Conservation (phyloP, 345 rosid species). For the Brassica rapa region DNA sequence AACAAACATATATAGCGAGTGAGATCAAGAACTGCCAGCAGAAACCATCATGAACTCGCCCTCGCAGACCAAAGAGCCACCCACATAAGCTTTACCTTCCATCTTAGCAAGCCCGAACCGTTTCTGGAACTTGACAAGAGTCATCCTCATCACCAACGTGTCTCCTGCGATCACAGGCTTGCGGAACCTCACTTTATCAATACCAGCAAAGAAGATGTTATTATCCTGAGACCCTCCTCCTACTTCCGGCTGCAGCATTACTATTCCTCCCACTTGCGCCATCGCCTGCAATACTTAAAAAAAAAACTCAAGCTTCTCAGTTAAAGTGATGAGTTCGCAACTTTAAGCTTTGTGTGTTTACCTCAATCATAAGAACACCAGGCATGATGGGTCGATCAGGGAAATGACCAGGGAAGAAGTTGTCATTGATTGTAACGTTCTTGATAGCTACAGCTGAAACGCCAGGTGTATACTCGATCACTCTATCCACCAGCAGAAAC, state of each 20-base stretch:
- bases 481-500: constrained; percentile 95
- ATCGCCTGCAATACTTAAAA: constrained; percentile 55
- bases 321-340: not conserved
- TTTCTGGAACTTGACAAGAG: constrained; percentile 74
- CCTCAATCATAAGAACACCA: constrained; percentile 99
- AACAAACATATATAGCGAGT: not conserved
- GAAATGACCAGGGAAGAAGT: constrained; percentile 75
- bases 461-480: constrained; percentile 87
- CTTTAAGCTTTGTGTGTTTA: constrained; percentile 24
- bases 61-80: constrained; percentile 74
- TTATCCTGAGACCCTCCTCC: constrained; percentile 82
- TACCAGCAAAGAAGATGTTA: constrained; percentile 85
- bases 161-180: constrained; percentile 96
- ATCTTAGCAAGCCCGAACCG: constrained; percentile 89
- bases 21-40: constrained; percentile 21
- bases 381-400: constrained; percentile 99
- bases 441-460: constrained; percentile 93
- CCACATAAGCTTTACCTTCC: constrained; percentile 96
- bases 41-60: constrained; percentile 85
- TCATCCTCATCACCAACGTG: constrained; percentile 93
- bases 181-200: constrained; percentile 88
- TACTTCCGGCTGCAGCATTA: constrained; percentile 76
- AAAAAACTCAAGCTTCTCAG: not conserved
- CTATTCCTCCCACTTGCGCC: constrained; percentile 94
- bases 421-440: constrained; percentile 88